Percentiles rank a stretch among this genome's conserved stretches.
These are phyloP conservation scores for Geotrichum histeridarum DNA, from an alignment of 1,139 yeast genomes.

Conservation along the genomic window DNA sequence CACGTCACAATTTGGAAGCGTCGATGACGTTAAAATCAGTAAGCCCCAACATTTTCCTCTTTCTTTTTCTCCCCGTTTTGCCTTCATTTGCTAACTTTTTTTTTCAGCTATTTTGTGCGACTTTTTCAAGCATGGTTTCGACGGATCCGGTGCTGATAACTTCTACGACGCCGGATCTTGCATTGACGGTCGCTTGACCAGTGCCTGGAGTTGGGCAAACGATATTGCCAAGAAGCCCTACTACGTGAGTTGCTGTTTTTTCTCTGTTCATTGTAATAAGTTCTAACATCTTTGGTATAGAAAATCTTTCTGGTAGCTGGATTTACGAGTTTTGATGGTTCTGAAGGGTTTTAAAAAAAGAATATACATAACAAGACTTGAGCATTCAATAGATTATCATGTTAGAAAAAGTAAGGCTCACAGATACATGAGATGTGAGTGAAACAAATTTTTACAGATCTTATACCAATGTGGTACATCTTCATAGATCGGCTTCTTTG, in stretches of 20 bases:
- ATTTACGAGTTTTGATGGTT: conserved; percentile 67
- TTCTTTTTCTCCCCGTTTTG: not conserved
- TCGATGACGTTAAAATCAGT: conserved; percentile 46
- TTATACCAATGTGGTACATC: no score
- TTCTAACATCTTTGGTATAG: conserved; percentile 1
- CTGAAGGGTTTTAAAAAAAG: conserved; percentile 45
- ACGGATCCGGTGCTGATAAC: conserved; percentile 72
- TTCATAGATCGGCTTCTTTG: no score
- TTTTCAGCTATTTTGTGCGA: conserved; percentile 48
- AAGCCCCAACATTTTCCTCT: no score
- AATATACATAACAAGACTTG: not conserved
- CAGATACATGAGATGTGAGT: no score
- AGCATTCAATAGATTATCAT: no score
- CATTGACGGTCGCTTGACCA: conserved; percentile 70
- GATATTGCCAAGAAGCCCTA: conserved; percentile 58
- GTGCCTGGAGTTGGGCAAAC: conserved; percentile 79
- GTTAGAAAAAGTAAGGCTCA: no score
- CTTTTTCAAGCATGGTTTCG: conserved; percentile 70
- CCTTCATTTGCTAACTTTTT: not conserved
- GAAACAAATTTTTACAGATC: no score
- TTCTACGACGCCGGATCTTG: conserved; percentile 76
- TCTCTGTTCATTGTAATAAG: not conserved
- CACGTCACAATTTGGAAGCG: conserved; percentile 50
- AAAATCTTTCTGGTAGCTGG: conserved; percentile 60
- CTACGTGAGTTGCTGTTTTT: conserved; percentile 33